Percentiles rank a stretch among this genome's conserved stretches.
phyloP scores from a whole-genome alignment of 2,329 filamentous ascomycete genomes.

The Canariomyces notabilis region DNA sequence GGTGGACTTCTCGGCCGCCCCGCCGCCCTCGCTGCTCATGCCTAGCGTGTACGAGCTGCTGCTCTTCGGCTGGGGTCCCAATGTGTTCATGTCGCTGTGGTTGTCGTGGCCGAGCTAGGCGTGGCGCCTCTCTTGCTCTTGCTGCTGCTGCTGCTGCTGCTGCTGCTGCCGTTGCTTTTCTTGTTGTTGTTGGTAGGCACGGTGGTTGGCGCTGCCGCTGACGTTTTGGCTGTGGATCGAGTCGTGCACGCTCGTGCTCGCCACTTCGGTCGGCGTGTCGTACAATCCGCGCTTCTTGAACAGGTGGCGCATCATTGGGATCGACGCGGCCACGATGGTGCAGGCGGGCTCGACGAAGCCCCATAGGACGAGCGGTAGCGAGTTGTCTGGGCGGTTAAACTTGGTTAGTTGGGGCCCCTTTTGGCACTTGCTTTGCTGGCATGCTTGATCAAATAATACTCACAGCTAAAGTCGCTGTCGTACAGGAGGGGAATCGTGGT shows the following conservation, averaged over 20 bases:
- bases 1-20: background rate
- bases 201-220: background rate
- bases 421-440: no score
- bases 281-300: slow-evolving; percentile 7
- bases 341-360: slow-evolving; percentile 17
- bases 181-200: slow-evolving; percentile 35
- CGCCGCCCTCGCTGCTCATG: background rate
- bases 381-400: slow-evolving; percentile 13
- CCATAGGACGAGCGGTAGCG: slow-evolving; percentile 20
- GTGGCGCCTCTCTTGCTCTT: background rate
- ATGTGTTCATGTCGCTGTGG: background rate
- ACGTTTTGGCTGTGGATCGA: background rate
- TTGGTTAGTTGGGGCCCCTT: background rate
- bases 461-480: slow-evolving; percentile 20
- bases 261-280: background rate
- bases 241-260: background rate
- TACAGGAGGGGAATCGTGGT: slow-evolving; percentile 15
- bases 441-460: background rate
- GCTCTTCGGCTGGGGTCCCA: background rate
- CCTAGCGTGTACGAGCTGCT: slow-evolving; percentile 1
- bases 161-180: slow-evolving; percentile 45
- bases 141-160: background rate
- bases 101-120: background rate
- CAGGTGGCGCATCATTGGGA: slow-evolving; percentile 21
- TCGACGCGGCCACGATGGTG: slow-evolving; percentile 22